These are phyloP conservation scores for Umbilicus rupestris DNA, from an alignment of 164 flowering plant genomes.

Conservation along the genomic window DNA sequence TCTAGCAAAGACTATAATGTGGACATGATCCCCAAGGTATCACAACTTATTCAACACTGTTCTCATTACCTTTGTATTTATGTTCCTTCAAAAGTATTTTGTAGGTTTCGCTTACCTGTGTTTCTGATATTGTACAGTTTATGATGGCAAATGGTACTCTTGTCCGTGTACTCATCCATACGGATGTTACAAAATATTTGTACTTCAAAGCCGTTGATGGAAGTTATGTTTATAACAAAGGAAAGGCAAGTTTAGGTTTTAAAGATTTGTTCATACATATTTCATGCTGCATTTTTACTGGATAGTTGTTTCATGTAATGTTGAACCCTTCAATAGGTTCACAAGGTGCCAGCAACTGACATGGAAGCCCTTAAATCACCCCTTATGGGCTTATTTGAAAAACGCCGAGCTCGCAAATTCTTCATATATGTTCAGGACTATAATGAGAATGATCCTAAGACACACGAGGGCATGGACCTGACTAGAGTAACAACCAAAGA, in stretches of 20 bases:
- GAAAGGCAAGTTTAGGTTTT: slow-evolving; percentile 43
- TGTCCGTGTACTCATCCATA: slow-evolving; percentile 84
- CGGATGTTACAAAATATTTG: slow-evolving; percentile 82
- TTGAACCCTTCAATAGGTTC: slow-evolving; percentile 37
- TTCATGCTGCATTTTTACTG: neutral
- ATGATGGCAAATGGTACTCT: slow-evolving; percentile 94
- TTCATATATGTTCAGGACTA: slow-evolving; percentile 86
- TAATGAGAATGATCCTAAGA: slow-evolving; percentile 71
- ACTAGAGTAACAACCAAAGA: slow-evolving; percentile 72
- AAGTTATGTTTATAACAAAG: slow-evolving; percentile 72
- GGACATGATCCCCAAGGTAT: slow-evolving; percentile 94
- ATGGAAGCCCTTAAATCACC: slow-evolving; percentile 92
- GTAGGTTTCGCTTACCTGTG: neutral
- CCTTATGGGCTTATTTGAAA: slow-evolving; percentile 90
- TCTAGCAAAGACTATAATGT: slow-evolving; percentile 89
- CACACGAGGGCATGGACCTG: slow-evolving; percentile 92
- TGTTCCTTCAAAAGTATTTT: too few relatives aligned
- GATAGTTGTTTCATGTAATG: neutral
- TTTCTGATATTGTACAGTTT: slow-evolving; percentile 37
- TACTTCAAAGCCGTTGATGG: slow-evolving; percentile 89
- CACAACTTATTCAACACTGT: neutral
- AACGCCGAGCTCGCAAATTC: slow-evolving; percentile 91
- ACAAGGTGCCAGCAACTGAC: slow-evolving; percentile 93
- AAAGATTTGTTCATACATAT: neutral
- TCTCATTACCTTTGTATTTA: neutral